phyloP scores from a whole-genome alignment of 768 basidiomycete genomes.

The Suillus subaureus region DNA sequence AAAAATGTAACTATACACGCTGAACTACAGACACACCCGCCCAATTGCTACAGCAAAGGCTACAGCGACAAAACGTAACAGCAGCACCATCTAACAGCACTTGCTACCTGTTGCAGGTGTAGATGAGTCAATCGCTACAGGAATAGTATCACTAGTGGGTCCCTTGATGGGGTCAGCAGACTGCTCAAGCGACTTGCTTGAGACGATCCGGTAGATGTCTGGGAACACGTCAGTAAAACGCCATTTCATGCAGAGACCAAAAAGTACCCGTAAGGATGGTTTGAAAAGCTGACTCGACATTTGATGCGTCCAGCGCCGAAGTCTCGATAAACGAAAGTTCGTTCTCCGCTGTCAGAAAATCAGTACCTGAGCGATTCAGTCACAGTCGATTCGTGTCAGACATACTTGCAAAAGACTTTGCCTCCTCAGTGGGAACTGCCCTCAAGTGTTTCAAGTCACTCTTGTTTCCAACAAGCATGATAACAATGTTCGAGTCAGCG shows the following conservation, averaged over 20 bases:
- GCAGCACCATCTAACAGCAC: slow-evolving; percentile 54
- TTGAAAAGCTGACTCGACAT: slow-evolving; percentile 98
- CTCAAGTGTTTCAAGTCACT: slow-evolving; percentile 97
- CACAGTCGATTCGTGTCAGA: slow-evolving; percentile 30
- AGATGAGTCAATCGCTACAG: slow-evolving; percentile 69
- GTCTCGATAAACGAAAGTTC: slow-evolving; percentile 96
- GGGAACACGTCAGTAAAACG: neutral
- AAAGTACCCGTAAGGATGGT: slow-evolving; percentile 85
- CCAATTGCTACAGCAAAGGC: slow-evolving; percentile 10
- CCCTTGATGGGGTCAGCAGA: slow-evolving; percentile 77
- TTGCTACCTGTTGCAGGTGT: slow-evolving; percentile 53
- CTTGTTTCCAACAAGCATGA: slow-evolving; percentile 98
- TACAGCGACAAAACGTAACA: slow-evolving; percentile 14
- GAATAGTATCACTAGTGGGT: slow-evolving; percentile 81
- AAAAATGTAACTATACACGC: slow-evolving; percentile 29
- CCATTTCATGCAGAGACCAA: neutral
- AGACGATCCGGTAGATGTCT: slow-evolving; percentile 99
- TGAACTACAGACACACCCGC: slow-evolving; percentile 17
- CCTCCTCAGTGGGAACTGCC: slow-evolving; percentile 97
- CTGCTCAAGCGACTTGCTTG: slow-evolving; percentile 92
- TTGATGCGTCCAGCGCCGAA: slow-evolving; percentile 98
- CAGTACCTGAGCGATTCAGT: neutral
- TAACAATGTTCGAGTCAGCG: slow-evolving; percentile 90
- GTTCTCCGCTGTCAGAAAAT: slow-evolving; percentile 69
- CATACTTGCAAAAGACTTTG: slow-evolving; percentile 84